These are phyloP conservation scores for Trichoderma sp. DNA, from an alignment of 2,329 filamentous ascomycete genomes.

Conservation along the genomic window DNA sequence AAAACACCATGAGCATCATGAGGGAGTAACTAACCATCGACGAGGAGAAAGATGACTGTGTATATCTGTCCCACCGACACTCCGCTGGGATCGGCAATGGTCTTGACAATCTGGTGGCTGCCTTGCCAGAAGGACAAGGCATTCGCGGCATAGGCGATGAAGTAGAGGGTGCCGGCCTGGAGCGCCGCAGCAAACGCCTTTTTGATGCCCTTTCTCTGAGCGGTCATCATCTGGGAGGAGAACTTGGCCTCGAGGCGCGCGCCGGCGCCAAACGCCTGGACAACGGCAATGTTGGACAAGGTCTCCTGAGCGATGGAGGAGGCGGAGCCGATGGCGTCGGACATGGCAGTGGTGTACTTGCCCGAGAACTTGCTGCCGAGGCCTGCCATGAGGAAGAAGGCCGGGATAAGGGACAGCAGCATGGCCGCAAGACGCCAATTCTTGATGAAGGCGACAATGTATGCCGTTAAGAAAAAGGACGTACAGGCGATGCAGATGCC, in stretches of 20 bases:
- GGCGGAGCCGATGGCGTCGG: conserved; percentile 57
- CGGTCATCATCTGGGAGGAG: conserved; percentile 51
- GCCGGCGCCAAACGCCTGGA: conserved; percentile 65
- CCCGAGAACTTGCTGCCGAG: conserved; percentile 57
- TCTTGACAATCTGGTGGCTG: conserved; percentile 52
- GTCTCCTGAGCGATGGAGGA: conserved; percentile 65
- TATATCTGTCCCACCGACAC: conserved; percentile 55
- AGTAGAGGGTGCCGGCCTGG: conserved; percentile 65
- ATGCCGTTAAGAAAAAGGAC: conserved; percentile 69
- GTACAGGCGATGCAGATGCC: conserved; percentile 63
- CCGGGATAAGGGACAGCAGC: conserved; percentile 63
- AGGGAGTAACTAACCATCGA: conserved; percentile 51
- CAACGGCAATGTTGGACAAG: conserved; percentile 61
- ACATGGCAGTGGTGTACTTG: conserved; percentile 54
- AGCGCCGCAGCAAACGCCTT: conserved; percentile 60
- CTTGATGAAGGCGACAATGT: conserved; percentile 68
- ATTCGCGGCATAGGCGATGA: conserved; percentile 68
- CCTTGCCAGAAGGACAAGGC: conserved; percentile 70
- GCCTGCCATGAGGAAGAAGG: conserved; percentile 61
- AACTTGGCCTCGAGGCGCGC: conserved; percentile 63
- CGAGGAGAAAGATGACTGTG: conserved; percentile 65
- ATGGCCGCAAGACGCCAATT: conserved; percentile 64
- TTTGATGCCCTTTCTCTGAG: conserved; percentile 56
- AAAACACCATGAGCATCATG: not conserved
- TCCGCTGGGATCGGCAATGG: conserved; percentile 41